Percentiles rank a stretch among this genome's conserved stretches.
These are phyloP conservation scores for Prunus campanulata DNA, from an alignment of 306 rosid species.

Conservation along the genomic window DNA sequence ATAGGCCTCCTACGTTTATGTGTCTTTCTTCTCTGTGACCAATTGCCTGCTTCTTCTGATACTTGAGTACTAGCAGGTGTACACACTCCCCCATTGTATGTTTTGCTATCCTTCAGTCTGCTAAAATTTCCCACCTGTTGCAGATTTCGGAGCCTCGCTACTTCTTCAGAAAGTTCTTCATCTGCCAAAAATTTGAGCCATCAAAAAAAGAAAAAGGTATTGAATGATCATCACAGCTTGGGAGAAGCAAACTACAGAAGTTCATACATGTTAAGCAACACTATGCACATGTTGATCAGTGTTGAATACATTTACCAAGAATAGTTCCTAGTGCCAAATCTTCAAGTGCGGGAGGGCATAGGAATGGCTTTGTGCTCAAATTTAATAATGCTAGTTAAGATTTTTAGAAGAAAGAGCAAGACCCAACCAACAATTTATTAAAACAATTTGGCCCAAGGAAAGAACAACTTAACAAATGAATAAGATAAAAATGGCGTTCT, in stretches of 20 bases:
- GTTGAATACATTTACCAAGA: background rate
- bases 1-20: conserved; percentile 43
- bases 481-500: background rate
- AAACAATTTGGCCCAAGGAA: background rate
- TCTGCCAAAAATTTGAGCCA: conserved; percentile 46
- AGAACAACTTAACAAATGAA: background rate
- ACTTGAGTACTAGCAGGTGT: conserved; percentile 16
- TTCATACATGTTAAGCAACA: background rate
- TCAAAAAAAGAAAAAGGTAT: conserved; percentile 24
- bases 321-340: background rate
- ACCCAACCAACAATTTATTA: background rate
- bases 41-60: conserved; percentile 19
- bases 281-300: background rate
- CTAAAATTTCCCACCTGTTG: conserved; percentile 36
- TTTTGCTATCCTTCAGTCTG: conserved; percentile 27
- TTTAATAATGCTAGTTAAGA: background rate
- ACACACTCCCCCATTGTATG: conserved; percentile 12
- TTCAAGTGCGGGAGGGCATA: background rate
- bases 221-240: background rate
- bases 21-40: conserved; percentile 35
- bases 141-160: conserved; percentile 49
- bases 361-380: background rate
- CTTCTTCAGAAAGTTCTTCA: conserved; percentile 61
- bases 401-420: background rate
- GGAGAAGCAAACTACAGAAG: background rate